Base-by-base conservation (phyloP, 257 asterid species). In the Petunia axillaris region DNA sequence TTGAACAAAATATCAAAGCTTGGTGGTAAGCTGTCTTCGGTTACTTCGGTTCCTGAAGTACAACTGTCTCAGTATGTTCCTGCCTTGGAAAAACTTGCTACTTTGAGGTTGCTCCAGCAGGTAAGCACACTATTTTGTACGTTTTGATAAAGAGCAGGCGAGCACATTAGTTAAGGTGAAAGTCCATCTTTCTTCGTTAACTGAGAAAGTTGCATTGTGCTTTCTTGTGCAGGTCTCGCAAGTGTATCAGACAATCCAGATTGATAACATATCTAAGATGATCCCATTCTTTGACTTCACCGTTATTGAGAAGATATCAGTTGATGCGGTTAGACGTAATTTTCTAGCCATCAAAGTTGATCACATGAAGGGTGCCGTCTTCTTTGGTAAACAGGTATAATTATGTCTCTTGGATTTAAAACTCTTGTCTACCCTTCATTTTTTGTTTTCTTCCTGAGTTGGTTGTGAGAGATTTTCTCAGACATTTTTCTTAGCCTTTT, bases 101-200 rank as follows among this genome's bases (percentile, higher is more conserved):
- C 98, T 68, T 87, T 95, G 85, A 89, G 99, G 88, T 86, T 91
- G 90, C 91, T 95, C 84, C 97, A 90, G 80, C 91, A 93, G 96
- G 98, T 95, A 62, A 60, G 81, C 64, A 16, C 64, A 43, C 58
- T 75, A n/a, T 36, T 44, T 53, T 60, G 13, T 75, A 36, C 4
- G 8, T 76, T 64, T 53, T 48, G 44, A 71, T 35, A 35, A 50
- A 71, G 35, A 71, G 43, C 43, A 9, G 41, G 1, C 57, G 25
- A 16, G 43, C 60, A 25, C 59, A 71, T 25, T 71, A 71, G 4
- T 48, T 48, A 1, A 52, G 62, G 77, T 14, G 44, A 35, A 48
- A 35, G 44, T 11, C 77, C 44, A 50, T 48, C 44, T 50, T 71
- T 71, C 1, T 70, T 68, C 80, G 3, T 39, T 39, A 76, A 38